Conservation (phyloP, 164 flowering plant species). For the Saururus chinensis region DNA sequence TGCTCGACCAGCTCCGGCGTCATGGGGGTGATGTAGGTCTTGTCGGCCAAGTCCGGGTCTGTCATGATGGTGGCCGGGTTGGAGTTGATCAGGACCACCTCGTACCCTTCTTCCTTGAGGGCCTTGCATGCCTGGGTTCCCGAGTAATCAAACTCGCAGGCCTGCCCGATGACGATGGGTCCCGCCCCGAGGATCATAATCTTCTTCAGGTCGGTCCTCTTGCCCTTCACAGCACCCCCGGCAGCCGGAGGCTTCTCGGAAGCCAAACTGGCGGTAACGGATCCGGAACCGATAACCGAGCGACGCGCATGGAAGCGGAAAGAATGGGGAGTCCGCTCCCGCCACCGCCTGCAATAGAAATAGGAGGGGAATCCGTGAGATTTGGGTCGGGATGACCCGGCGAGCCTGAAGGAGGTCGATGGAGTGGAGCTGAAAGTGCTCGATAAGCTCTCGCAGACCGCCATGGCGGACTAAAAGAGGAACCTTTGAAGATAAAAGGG, state of each 20-base stretch:
- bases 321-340: background rate
- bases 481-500: too few species aligned
- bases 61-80: constrained; percentile 99
- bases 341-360: background rate
- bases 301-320: background rate
- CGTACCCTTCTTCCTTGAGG: constrained; percentile 83
- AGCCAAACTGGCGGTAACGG: background rate
- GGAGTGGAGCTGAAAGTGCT: background rate
- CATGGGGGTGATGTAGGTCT: constrained; percentile 86
- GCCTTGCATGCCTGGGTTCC: constrained; percentile 98
- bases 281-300: background rate
- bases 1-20: constrained; percentile 85
- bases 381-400: background rate
- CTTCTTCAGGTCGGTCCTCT: constrained; percentile 83
- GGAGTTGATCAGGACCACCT: constrained; percentile 77
- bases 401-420: background rate
- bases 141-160: constrained; percentile 96
- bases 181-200: constrained; percentile 93
- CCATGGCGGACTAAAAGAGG: background rate
- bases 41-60: constrained; percentile 83
- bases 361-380: background rate
- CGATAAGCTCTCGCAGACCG: background rate
- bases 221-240: constrained; percentile 21
- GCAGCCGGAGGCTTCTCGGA: background rate
- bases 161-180: constrained; percentile 95